Evolutionary conservation across 1,284 basidiomycete species (phyloP).

Genomic region (Meira miltonrushii): DNA sequence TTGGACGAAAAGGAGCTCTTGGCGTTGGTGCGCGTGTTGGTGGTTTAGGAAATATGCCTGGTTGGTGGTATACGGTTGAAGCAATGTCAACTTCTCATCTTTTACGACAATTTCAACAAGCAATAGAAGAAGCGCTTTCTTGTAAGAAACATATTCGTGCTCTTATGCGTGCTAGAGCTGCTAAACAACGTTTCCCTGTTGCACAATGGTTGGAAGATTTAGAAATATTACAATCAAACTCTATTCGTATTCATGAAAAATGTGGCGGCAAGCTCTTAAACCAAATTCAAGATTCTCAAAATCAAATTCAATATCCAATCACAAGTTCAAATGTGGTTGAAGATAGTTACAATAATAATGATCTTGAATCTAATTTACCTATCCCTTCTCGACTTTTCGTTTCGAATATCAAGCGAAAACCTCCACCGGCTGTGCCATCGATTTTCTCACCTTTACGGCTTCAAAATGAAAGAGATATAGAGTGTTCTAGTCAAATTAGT

Average conservation of each 20-base stretch:
- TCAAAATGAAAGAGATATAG: too few species aligned
- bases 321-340: too few species aligned
- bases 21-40: constrained; percentile 3
- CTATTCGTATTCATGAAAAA: background rate
- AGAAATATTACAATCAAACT: background rate
- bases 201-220: constrained; percentile 6
- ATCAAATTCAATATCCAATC: too few species aligned
- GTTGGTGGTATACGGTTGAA: constrained; percentile 5
- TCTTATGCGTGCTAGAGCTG: constrained; percentile 1
- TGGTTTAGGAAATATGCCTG: constrained; percentile 3
- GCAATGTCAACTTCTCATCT: constrained; percentile 1
- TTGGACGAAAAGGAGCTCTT: constrained; percentile 5
- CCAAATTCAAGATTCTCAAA: too few species aligned
- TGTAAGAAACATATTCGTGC: background rate
- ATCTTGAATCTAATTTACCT: too few species aligned
- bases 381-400: too few species aligned
- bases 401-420: too few species aligned
- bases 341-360: too few species aligned
- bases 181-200: constrained; percentile 4
- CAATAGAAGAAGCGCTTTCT: constrained; percentile 3
- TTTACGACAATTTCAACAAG: background rate
- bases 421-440: too few species aligned
- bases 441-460: too few species aligned
- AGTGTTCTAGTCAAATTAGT: too few species aligned
- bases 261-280: background rate